phyloP scores from a whole-genome alignment of 352 stramenopile genomes.

The Paralagenidium karlingii region DNA sequence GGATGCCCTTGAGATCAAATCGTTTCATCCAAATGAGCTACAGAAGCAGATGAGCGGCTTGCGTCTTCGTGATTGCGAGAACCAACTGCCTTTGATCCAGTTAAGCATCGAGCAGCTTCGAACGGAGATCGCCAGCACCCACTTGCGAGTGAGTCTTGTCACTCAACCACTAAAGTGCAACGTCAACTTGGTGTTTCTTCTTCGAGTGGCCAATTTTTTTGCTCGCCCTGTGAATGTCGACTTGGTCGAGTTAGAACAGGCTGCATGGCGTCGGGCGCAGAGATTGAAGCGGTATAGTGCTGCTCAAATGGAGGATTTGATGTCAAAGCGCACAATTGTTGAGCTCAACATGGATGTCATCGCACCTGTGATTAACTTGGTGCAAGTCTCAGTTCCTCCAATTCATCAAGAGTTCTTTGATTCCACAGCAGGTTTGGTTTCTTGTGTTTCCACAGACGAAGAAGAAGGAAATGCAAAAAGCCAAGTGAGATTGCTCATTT shows the following conservation, averaged over 20 bases:
- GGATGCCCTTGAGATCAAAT: conserved; percentile 55
- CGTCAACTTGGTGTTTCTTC: conserved; percentile 60
- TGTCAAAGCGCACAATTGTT: conserved; percentile 56
- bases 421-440: conserved; percentile 24
- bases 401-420: conserved; percentile 4
- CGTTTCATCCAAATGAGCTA: conserved; percentile 40
- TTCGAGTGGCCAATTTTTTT: conserved; percentile 56
- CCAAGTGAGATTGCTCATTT: too few relatives aligned
- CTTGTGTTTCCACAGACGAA: too few relatives aligned
- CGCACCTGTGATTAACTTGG: conserved; percentile 63
- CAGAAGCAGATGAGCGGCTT: conserved; percentile 65
- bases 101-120: conserved; percentile 2
- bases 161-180: conserved; percentile 74
- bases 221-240: conserved; percentile 60
- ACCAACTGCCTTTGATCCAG: conserved; percentile 39
- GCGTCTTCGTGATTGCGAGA: conserved; percentile 49
- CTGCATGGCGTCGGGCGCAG: conserved; percentile 57
- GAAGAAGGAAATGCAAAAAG: too few relatives aligned
- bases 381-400: conserved; percentile 23
- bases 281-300: conserved; percentile 65
- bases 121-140: too few relatives aligned
- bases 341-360: conserved; percentile 68
- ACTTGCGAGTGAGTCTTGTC: conserved; percentile 53
- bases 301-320: conserved; percentile 53
- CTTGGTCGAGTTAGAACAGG: conserved; percentile 54